Evolutionary conservation across 208 protist genomes (phyloP), one percentile per base, ranked within the genome.

Genomic region (Leishmania martiniquensis): DNA sequence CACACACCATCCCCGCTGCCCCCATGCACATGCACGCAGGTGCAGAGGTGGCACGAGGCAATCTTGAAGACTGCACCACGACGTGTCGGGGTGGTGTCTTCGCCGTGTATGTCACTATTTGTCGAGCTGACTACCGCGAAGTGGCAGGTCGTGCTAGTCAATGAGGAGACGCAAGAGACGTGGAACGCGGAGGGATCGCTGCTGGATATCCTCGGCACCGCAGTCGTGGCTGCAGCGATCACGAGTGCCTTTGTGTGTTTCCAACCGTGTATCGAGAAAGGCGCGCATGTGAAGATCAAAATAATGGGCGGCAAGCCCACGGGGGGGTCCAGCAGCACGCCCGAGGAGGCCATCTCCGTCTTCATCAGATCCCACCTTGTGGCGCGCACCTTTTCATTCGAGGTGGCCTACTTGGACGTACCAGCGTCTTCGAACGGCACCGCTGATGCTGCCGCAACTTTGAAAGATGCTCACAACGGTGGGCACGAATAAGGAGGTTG

Each of bases 161-260:
- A 51, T 0, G 52, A 82, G 32, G 78, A 82, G 15, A 77, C 78
- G 45, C 72, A 82, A 25, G 78, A 73, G 78, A 82, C 65, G 42
- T 82, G 78, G 78, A 77, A 66, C 52, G 70, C 42, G 25, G 42
- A 34, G 3, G 72, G 52, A 15, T 73, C 39, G 54, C 20, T 82
- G 65, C 65, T 77, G 20, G 78, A 77, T 20, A n/a, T 68, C 15
- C 78, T 67, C 42, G 78, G 62, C 9, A 77, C 42, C 45, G 51
- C 51, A 37, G 52, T 72, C 12, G 72, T n/a, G 5, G 73, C 54
- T 2, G 72, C 55, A 1, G 49, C 60, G 42, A 68, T 77, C 34
- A 42, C 65, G 10, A 4, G 45, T 6, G 78, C 78, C 54, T 7
- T 82, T 4, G 55, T 66, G 49, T 68, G 62, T 13, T 74, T 82